Evolutionary conservation across 805 yeast species (phyloP).

Genomic region (Saccharomycopsis guyanensis): DNA sequence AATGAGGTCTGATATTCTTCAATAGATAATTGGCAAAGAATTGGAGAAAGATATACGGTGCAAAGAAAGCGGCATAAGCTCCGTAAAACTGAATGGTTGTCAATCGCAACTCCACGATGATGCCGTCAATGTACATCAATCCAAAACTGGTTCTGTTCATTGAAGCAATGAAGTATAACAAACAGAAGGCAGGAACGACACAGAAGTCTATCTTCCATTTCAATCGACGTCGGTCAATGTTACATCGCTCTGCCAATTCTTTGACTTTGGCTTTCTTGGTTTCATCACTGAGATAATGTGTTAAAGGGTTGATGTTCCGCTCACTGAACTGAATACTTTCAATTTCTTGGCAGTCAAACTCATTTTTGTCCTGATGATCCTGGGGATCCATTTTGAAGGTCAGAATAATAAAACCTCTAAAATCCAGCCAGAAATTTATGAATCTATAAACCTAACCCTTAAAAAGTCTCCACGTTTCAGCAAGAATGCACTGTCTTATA

Average conservation of each 20-base stretch:
- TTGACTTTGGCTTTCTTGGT: constrained; percentile 21
- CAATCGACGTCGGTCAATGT: constrained; percentile 43
- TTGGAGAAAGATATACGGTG: constrained; percentile 58
- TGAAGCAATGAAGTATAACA: constrained; percentile 60
- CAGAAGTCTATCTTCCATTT: constrained; percentile 57
- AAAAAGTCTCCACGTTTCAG: too few species aligned
- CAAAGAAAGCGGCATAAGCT: constrained; percentile 62
- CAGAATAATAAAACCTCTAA: too few species aligned
- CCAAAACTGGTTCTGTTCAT: constrained; percentile 68
- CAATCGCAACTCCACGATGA: constrained; percentile 22
- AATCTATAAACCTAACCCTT: too few species aligned
- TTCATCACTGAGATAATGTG: constrained; percentile 3
- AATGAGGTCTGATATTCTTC: constrained; percentile 52
- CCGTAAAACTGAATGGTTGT: constrained; percentile 37
- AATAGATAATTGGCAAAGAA: constrained; percentile 54
- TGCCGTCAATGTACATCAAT: constrained; percentile 60
- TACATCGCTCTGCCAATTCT: constrained; percentile 32
- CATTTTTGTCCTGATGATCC: too few species aligned
- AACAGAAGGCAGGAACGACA: constrained; percentile 61
- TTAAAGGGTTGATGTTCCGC: too few species aligned
- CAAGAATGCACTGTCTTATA: too few species aligned
- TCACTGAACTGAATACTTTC: too few species aligned
- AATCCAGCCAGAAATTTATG: too few species aligned
- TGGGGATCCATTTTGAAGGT: too few species aligned
- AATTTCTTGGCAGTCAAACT: too few species aligned